Evolutionary conservation across 2,329 filamentous ascomycete species (phyloP).

Genomic region (Pseudodiploospora longispora): DNA sequence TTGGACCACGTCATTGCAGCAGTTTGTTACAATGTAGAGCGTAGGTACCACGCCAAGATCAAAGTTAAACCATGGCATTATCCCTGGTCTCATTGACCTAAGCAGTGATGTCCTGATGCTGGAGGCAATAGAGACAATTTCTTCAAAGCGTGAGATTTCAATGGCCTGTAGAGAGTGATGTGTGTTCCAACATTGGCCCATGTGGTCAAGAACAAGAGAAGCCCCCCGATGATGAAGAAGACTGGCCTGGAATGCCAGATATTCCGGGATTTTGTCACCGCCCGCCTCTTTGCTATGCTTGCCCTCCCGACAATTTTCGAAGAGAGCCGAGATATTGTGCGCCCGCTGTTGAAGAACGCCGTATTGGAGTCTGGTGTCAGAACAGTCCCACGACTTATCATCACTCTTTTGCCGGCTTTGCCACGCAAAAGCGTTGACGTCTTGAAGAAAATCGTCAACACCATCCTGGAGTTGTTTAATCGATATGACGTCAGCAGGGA

Average conservation of each 20-base stretch:
- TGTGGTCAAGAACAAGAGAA: constrained; percentile 3
- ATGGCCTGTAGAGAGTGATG: constrained; percentile 2
- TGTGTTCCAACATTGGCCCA: neutral
- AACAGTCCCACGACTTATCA: constrained; percentile 11
- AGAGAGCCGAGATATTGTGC: constrained; percentile 7
- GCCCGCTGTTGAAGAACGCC: constrained; percentile 12
- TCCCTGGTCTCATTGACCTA: neutral
- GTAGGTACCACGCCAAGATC: constrained; percentile 12
- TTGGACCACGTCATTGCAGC: constrained; percentile 7
- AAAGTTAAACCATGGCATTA: constrained; percentile 6
- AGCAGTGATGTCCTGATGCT: constrained; percentile 2
- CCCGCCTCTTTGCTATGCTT: neutral
- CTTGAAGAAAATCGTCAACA: constrained; percentile 16
- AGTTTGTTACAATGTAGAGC: constrained; percentile 8
- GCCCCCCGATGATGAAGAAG: constrained; percentile 8
- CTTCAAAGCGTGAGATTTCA: constrained; percentile 5
- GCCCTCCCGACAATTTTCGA: constrained; percentile 4
- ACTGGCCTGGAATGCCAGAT: constrained; percentile 5
- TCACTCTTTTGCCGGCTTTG: constrained; percentile 9
- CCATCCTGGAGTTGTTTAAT: constrained; percentile 11
- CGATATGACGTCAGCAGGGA: constrained; percentile 7
- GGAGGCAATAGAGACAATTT: constrained; percentile 7
- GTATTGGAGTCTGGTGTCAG: constrained; percentile 11
- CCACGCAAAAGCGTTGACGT: constrained; percentile 14
- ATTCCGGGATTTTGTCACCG: constrained; percentile 1